Evolutionary conservation across 1,139 yeast species (phyloP), one percentile per base, ranked within the genome.

Genomic region (Keqinozyma sinolaborantium): DNA sequence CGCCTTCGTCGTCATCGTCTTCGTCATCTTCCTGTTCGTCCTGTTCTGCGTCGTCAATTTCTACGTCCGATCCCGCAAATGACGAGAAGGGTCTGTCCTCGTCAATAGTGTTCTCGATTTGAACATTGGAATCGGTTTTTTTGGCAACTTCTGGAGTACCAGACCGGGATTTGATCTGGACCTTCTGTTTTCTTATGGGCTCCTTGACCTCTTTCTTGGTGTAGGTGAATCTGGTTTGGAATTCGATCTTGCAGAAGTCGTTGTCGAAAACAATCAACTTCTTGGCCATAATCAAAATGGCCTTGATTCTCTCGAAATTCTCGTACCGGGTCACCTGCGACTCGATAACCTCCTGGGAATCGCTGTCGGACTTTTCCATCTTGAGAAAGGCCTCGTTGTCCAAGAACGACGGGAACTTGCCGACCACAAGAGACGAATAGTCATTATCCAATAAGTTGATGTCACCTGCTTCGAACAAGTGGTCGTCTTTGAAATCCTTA

Each of bases 401-500:
- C 32, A 62, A 49, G 31, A 61, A 64, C 4, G 49, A 33, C 1
- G 70, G 69, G 16, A 58, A 39, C 0, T 44, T 48, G 21, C 41
- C 30, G 9, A 40, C 32, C 3, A 43, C 24, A 26, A 45, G 40
- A 8, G 45, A 37, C 1, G 56, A 45, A 36, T 48, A 55, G 30
- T 66, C 64, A 12, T 70, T 70, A 23, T 55, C 49, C 16, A 67
- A 47, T 18, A 61, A 44, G 35, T 64, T 49, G 24, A 55, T 48
- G 35, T 64, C 55, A 25, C 50, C 48, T n/a, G 58, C 40, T 16
- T 41, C 40, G 39, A 66, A 67, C 29, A 67, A 47, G 32, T 55
- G 62, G 13, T 64, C 64, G 47, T 80, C 86, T 41, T 77, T 66
- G 46, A 81, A 82, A 49, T 80, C 88, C 33, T 68, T 68, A 36